A percentile compares a stretch with the other conserved stretches of the same genome.
phyloP scores from a whole-genome alignment of 805 yeast genomes.

The Wickerhamiella azymoides region DNA sequence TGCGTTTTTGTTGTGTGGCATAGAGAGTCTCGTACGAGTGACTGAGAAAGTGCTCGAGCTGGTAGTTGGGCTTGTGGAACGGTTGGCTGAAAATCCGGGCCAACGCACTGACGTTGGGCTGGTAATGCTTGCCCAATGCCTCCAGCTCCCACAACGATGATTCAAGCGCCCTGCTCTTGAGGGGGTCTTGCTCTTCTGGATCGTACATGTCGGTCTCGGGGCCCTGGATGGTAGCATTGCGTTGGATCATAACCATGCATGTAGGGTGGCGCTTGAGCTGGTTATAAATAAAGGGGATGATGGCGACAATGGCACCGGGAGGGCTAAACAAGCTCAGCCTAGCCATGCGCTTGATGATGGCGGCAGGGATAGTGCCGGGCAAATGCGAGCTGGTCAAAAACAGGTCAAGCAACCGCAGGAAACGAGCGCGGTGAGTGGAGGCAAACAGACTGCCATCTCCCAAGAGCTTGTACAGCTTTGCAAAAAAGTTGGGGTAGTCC shows the following conservation, averaged over 20 bases:
- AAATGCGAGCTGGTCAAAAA: constrained; percentile 80
- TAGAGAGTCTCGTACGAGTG: constrained; percentile 70
- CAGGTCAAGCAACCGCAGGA: constrained; percentile 72
- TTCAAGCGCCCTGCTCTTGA: constrained; percentile 60
- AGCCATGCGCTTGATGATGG: constrained; percentile 74
- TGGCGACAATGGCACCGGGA: constrained; percentile 76
- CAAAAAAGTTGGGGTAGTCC: constrained; percentile 84
- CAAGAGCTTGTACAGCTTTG: constrained; percentile 65
- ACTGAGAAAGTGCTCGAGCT: constrained; percentile 87
- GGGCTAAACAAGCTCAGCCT: constrained; percentile 63
- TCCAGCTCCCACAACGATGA: constrained; percentile 91
- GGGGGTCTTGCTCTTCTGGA: constrained; percentile 53
- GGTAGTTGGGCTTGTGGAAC: constrained; percentile 66
- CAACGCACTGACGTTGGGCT: constrained; percentile 86
- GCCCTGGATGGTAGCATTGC: constrained; percentile 18
- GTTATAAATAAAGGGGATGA: constrained; percentile 85
- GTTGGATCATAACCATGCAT: constrained; percentile 79
- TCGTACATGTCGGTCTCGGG: constrained; percentile 56
- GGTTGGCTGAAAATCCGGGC: constrained; percentile 85
- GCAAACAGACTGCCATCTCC: constrained; percentile 57
- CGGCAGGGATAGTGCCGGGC: constrained; percentile 70
- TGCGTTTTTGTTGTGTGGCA: constrained; percentile 31
- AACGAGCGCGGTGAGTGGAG: constrained; percentile 70
- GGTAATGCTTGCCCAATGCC: constrained; percentile 69
- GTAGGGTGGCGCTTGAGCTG: constrained; percentile 82